Conservation (phyloP, 805 yeast species). For the Spathaspora gorwiae region DNA sequence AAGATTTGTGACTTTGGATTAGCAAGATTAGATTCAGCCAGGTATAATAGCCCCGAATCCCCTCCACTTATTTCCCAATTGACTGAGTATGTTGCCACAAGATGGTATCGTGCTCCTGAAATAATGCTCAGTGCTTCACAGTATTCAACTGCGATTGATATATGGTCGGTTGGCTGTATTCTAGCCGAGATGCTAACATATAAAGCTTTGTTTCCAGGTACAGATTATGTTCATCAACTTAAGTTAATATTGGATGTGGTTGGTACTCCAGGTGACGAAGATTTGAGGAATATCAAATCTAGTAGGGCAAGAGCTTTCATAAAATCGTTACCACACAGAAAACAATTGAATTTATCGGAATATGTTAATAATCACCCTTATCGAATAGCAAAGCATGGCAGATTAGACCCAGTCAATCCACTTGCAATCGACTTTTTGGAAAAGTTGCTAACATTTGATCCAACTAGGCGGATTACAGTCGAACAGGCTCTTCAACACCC, state of each 20-base stretch:
- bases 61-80: constrained; percentile 35
- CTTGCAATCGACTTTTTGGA: constrained; percentile 38
- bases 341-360: constrained; percentile 13
- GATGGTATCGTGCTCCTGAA: constrained; percentile 98
- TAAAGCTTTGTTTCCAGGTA: constrained; percentile 87
- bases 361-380: constrained; percentile 18
- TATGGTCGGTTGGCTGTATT: constrained; percentile 97
- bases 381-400: constrained; percentile 12
- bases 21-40: constrained; percentile 62
- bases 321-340: constrained; percentile 19
- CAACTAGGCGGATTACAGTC: constrained; percentile 76
- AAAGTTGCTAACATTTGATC: constrained; percentile 82
- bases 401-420: constrained; percentile 15
- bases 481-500: constrained; percentile 88
- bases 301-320: constrained; percentile 23
- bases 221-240: constrained; percentile 88
- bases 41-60: constrained; percentile 59
- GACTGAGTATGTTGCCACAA: constrained; percentile 96
- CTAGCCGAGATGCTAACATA: constrained; percentile 86
- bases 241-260: constrained; percentile 75
- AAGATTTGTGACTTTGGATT: constrained; percentile 94
- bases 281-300: constrained; percentile 16
- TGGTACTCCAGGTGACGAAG: constrained; percentile 54
- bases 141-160: constrained; percentile 91
- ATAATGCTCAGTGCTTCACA: constrained; percentile 94